phyloP scores from a whole-genome alignment of 1,284 basidiomycete genomes.

The Cutaneotrichosporon sp. region DNA sequence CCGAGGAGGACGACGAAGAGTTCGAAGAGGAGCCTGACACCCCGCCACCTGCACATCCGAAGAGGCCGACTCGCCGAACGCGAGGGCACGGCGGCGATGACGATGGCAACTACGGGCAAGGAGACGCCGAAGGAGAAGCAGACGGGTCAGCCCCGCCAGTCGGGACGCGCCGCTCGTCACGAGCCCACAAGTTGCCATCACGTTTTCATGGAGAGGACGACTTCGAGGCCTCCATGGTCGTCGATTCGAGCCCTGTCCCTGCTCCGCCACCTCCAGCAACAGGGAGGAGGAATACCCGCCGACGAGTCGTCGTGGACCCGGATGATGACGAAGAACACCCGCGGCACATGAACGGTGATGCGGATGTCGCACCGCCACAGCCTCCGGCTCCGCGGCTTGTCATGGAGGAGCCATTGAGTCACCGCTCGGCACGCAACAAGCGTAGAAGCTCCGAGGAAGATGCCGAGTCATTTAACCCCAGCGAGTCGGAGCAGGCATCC shows the following conservation, averaged over 20 bases:
- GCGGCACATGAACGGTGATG: slow-evolving; percentile 14
- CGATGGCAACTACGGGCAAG: slow-evolving; percentile 23
- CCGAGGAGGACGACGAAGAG: slow-evolving; percentile 31
- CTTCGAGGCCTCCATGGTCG: slow-evolving; percentile 34
- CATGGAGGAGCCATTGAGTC: slow-evolving; percentile 8
- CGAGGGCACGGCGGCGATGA: slow-evolving; percentile 23
- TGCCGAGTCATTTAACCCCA: slow-evolving; percentile 37
- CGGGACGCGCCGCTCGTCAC: slow-evolving; percentile 41
- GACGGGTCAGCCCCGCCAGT: slow-evolving; percentile 14
- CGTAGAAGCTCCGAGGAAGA: slow-evolving; percentile 34
- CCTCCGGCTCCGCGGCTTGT: neutral
- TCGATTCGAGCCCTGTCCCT: slow-evolving; percentile 20
- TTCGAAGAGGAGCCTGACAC: slow-evolving; percentile 14
- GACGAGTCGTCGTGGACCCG: slow-evolving; percentile 29
- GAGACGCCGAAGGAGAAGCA: slow-evolving; percentile 18
- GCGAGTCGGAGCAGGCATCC: slow-evolving; percentile 27
- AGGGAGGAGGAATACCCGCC: slow-evolving; percentile 29
- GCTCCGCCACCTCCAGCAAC: neutral
- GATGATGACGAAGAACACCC: slow-evolving; percentile 44
- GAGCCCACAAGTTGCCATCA: slow-evolving; percentile 55
- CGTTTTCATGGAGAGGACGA: slow-evolving; percentile 36
- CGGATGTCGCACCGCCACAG: neutral
- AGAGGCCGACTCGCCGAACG: slow-evolving; percentile 12
- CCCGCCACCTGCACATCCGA: neutral
- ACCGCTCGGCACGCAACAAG: slow-evolving; percentile 9